phyloP scores from a whole-genome alignment of 2,329 filamentous ascomycete species.

The Botrytis cinerea region DNA sequence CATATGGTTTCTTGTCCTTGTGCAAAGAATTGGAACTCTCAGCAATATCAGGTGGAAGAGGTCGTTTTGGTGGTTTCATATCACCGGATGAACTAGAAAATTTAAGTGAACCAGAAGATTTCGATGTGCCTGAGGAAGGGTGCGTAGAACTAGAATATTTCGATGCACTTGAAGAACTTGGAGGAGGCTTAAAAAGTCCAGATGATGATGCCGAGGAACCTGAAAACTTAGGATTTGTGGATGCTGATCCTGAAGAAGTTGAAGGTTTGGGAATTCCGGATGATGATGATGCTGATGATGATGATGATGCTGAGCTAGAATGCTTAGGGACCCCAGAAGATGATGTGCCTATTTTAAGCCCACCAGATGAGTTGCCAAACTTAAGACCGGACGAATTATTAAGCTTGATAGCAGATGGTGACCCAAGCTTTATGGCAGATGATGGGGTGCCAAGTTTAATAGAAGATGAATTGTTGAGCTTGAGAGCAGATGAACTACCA shows the following conservation, averaged over 20 bases:
- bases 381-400: background rate
- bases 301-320: background rate
- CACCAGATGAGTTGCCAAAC: background rate
- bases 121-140: background rate
- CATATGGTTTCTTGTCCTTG: constrained; percentile 10
- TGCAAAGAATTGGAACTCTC: constrained; percentile 21
- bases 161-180: background rate
- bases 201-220: background rate
- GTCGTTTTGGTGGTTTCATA: constrained; percentile 35
- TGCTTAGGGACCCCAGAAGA: background rate
- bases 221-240: background rate
- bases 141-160: constrained; percentile 11
- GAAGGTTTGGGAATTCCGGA: background rate
- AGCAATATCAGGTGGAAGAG: constrained; percentile 27
- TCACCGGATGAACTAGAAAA: constrained; percentile 17
- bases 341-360: background rate
- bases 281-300: background rate
- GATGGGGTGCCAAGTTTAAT: background rate
- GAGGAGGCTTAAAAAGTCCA: background rate
- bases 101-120: constrained; percentile 7
- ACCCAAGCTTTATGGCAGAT: constrained; percentile 3
- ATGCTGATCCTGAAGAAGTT: background rate
- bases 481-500: background rate
- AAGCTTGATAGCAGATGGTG: background rate
- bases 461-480: background rate